Evolutionary conservation across 148 eudicot species (phyloP).

Genomic region (Cornus suecica): DNA sequence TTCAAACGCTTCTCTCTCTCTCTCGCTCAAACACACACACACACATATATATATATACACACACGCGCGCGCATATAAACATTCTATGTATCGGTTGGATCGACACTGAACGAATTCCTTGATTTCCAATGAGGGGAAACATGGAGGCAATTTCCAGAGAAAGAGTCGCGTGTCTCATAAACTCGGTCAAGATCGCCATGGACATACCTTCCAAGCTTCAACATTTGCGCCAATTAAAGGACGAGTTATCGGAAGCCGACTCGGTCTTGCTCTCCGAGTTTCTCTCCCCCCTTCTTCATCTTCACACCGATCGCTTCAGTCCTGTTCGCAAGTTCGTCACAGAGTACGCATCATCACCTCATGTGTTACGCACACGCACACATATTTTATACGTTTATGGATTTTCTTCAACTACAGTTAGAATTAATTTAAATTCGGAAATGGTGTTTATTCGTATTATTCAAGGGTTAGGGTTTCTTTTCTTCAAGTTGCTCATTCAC

Average conservation of each 20-base stretch:
- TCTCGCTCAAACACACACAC: too few relatives aligned
- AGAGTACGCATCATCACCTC: slow-evolving; percentile 37
- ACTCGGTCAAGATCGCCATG: slow-evolving; percentile 38
- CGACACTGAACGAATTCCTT: background rate
- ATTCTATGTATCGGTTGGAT: too few relatives aligned
- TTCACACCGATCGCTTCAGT: slow-evolving; percentile 50
- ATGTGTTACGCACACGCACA: background rate
- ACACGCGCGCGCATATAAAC: too few relatives aligned
- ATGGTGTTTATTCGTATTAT: too few relatives aligned
- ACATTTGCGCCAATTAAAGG: slow-evolving; percentile 37
- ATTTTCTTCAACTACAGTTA: background rate
- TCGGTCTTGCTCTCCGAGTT: slow-evolving; percentile 36
- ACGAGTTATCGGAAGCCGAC: slow-evolving; percentile 31
- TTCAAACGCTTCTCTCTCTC: too few relatives aligned
- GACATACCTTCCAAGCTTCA: slow-evolving; percentile 57
- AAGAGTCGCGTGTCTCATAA: slow-evolving; percentile 42
- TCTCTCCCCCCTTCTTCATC: slow-evolving; percentile 46
- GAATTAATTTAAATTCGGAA: too few relatives aligned
- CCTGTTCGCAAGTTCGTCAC: slow-evolving; percentile 64
- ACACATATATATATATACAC: too few relatives aligned
- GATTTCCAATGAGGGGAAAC: slow-evolving; percentile 44
- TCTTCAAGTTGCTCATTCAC: too few relatives aligned
- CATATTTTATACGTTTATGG: too few relatives aligned
- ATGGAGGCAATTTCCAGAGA: slow-evolving; percentile 42
- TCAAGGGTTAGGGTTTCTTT: too few relatives aligned